Conservation (phyloP, 2,329 filamentous ascomycete genomes). For the Thielaviopsis populi region DNA sequence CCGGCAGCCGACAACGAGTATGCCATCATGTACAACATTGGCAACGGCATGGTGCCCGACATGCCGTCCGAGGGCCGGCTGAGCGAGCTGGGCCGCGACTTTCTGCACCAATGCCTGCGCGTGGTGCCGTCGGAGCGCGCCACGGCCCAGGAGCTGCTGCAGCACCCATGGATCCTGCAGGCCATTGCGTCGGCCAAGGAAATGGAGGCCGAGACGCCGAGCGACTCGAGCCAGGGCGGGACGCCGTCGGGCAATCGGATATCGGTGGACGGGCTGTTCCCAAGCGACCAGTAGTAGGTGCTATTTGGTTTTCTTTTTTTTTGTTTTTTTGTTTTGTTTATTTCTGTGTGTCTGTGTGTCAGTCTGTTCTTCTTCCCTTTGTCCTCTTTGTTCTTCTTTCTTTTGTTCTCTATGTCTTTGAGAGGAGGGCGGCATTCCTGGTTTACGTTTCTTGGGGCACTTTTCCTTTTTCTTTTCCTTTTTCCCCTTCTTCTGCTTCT, state of each 20-base stretch:
- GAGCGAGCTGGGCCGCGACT: slow-evolving; percentile 71
- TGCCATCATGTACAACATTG: slow-evolving; percentile 99
- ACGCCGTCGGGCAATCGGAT: slow-evolving; percentile 7
- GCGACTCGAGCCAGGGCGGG: slow-evolving; percentile 31
- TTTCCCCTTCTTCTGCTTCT: background rate
- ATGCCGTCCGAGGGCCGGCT: slow-evolving; percentile 72
- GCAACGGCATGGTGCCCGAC: slow-evolving; percentile 83
- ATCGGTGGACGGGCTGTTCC: slow-evolving; percentile 5
- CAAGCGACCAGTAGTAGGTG: background rate
- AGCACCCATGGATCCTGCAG: slow-evolving; percentile 77
- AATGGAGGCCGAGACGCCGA: slow-evolving; percentile 48
- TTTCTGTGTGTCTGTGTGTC: too few species aligned
- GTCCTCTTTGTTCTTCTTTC: background rate
- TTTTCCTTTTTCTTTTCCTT: background rate
- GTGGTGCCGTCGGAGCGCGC: slow-evolving; percentile 66
- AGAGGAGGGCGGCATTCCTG: background rate
- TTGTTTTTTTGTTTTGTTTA: background rate
- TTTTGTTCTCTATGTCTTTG: background rate
- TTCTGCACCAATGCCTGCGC: slow-evolving; percentile 73
- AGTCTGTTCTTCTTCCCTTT: background rate
- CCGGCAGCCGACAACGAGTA: slow-evolving; percentile 94
- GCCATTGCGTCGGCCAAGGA: slow-evolving; percentile 43
- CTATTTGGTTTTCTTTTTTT: background rate
- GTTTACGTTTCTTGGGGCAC: background rate
- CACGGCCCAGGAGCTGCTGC: slow-evolving; percentile 73